Conservation (phyloP, 306 rosid genomes). For the Rosa persica region DNA sequence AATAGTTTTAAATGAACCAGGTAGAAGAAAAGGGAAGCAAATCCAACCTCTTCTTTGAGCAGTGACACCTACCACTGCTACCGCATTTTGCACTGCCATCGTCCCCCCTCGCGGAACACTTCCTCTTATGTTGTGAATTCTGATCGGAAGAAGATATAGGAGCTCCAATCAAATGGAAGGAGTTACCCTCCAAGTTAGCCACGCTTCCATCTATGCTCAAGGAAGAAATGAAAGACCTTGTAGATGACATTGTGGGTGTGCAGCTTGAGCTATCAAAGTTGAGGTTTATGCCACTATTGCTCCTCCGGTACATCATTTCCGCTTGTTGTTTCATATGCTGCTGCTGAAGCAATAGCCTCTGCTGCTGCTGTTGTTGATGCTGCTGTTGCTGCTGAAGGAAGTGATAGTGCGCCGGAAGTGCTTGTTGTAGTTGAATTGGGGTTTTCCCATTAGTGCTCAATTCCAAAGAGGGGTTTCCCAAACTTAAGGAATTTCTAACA, state of each 20-base stretch:
- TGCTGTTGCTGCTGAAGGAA: slow-evolving; percentile 58
- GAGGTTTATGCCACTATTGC: slow-evolving; percentile 73
- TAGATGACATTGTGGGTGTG: slow-evolving; percentile 93
- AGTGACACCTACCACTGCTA: slow-evolving; percentile 88
- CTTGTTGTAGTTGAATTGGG: slow-evolving; percentile 60
- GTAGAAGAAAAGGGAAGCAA: slow-evolving; percentile 12
- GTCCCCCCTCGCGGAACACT: slow-evolving; percentile 80
- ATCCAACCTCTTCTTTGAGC: slow-evolving; percentile 94
- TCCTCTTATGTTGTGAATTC: slow-evolving; percentile 84
- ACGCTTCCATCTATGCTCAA: slow-evolving; percentile 95
- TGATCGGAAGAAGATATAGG: slow-evolving; percentile 80
- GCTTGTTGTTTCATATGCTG: slow-evolving; percentile 68
- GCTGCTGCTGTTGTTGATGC: slow-evolving; percentile 53
- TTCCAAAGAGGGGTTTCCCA: slow-evolving; percentile 68
- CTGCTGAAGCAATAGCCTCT: slow-evolving; percentile 60
- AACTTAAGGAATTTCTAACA: slow-evolving; percentile 44
- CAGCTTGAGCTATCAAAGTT: slow-evolving; percentile 87
- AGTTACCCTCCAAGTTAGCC: slow-evolving; percentile 74
- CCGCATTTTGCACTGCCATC: slow-evolving; percentile 88
- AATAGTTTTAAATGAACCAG: background rate
- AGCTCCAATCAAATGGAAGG: slow-evolving; percentile 83
- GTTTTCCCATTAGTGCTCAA: slow-evolving; percentile 66
- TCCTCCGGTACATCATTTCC: slow-evolving; percentile 74
- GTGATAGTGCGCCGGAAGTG: slow-evolving; percentile 52
- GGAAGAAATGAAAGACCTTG: slow-evolving; percentile 90